A percentile compares a stretch with the other conserved stretches of the same genome.
Conservation (phyloP, 768 basidiomycete species). For the Kwoniella mangroviensis region DNA sequence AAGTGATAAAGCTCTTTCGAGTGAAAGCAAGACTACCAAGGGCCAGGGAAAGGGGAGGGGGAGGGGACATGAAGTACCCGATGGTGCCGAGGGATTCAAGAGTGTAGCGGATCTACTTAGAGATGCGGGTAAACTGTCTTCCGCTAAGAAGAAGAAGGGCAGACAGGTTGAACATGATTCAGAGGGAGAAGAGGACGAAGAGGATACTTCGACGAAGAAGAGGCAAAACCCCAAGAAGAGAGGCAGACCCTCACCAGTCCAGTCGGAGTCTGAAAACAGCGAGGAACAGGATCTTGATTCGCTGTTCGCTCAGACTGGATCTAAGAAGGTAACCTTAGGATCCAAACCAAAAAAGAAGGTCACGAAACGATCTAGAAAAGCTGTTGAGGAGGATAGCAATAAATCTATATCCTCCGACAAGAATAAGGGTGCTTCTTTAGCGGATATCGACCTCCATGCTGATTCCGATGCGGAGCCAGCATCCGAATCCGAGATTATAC, state of each 20-base stretch:
- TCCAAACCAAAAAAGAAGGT: constrained; percentile 3
- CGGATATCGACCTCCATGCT: constrained; percentile 13
- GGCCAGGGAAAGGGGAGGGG: background rate
- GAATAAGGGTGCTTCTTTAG: constrained; percentile 2
- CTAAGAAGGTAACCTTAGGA: background rate
- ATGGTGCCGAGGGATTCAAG: constrained; percentile 55
- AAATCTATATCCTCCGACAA: background rate
- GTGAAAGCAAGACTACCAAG: constrained; percentile 5
- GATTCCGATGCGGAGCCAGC: background rate
- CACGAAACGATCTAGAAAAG: constrained; percentile 15
- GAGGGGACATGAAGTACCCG: constrained; percentile 54
- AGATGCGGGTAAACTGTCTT: constrained; percentile 23
- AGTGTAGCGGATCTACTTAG: constrained; percentile 43
- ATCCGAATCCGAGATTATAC: background rate
- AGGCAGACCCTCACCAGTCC: constrained; percentile 13
- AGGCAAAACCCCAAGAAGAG: constrained; percentile 3
- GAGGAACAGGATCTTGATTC: constrained; percentile 52
- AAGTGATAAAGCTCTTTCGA: constrained; percentile 56
- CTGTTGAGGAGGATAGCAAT: background rate
- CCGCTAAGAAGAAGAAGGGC: constrained; percentile 2
- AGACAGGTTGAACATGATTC: constrained; percentile 19
- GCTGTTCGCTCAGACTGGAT: constrained; percentile 19
- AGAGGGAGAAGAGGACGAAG: constrained; percentile 26
- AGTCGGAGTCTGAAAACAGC: constrained; percentile 48
- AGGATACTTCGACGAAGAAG: constrained; percentile 8